Base-by-base conservation (phyloP, 805 yeast species). In the Metschnikowia gelsemii region DNA sequence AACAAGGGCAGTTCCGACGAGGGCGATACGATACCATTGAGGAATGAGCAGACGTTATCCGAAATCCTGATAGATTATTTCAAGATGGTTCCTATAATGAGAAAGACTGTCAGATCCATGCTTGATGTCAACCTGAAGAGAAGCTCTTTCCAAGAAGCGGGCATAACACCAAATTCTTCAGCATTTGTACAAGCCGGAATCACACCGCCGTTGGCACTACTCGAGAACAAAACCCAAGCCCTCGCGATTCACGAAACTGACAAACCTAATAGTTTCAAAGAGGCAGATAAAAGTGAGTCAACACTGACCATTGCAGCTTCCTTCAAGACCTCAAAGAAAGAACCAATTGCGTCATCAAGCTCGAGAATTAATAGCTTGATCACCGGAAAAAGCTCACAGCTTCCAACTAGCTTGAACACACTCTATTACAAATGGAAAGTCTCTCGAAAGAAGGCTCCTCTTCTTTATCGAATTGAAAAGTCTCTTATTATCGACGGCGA, bases 401-500 rank as follows among this genome's bases (percentile, higher is more conserved):
- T 68, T 2, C 72, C 73, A 1, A 51, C 62, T 12, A 66, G 59
- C 28, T 50, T 67, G 26, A 70, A 66, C 42, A 75, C 83, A 3
- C 79, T 87, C 4, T 88, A 88, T 57, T 83, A 83, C 57, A 85
- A 85, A 54, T 91, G 89, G 77, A 82, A 79, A 13, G 95, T 91
- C 0, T 87, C 88, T 86, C 74, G 97, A 55, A 78, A 93, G 45
- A 91, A 90, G 54, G 90, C 89, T 17, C 82, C 95, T 0, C 81
- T 91, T 50, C 78, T 85, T 44, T 80, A 80, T 43, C 75, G 89
- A 40, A 87, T 87, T 46, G 95, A 89, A 53, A 79, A 93, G 53
- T 78, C 89, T 0, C 69, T 91, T 23, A 89, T 93, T 1, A 78
- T 91, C 27, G 98, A 91, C 62, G 98, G 97, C n/a, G 96, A 88